Evolutionary conservation across 2,329 filamentous ascomycete genomes (phyloP).

Genomic region (Alternaria dauci): DNA sequence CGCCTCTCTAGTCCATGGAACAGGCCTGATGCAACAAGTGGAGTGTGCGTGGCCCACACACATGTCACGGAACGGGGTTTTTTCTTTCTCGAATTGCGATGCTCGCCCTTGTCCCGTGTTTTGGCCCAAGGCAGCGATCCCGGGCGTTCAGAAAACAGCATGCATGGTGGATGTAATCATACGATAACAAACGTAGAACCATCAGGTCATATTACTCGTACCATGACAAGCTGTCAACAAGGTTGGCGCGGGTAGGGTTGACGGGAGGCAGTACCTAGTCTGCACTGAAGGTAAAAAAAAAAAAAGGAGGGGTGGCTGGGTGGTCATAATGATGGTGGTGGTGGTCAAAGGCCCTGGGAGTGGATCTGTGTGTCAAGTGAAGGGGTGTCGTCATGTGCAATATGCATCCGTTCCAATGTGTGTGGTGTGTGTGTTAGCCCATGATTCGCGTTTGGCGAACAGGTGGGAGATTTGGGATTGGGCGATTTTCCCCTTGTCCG

Average conservation of each 20-base stretch:
- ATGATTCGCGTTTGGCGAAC: constrained; percentile 34
- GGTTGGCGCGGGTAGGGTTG: constrained; percentile 1
- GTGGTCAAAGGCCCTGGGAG: background rate
- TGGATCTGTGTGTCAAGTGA: constrained; percentile 22
- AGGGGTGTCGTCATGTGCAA: constrained; percentile 21
- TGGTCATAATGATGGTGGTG: too few relatives aligned
- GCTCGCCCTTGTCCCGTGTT: constrained; percentile 15
- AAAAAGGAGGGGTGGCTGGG: background rate
- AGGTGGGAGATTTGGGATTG: constrained; percentile 20
- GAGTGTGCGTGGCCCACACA: constrained; percentile 20
- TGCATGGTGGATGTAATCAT: background rate
- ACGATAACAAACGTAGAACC: background rate
- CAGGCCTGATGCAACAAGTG: constrained; percentile 9
- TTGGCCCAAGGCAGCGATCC: constrained; percentile 30
- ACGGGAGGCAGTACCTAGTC: constrained; percentile 2
- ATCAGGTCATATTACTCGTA: background rate
- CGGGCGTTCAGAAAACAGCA: constrained; percentile 28
- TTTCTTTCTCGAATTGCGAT: background rate
- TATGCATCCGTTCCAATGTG: background rate
- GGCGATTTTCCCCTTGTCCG: constrained; percentile 4
- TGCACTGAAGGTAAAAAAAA: background rate
- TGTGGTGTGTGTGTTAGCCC: background rate
- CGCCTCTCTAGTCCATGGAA: constrained; percentile 26
- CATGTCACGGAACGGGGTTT: constrained; percentile 23
- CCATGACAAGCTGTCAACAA: background rate